These are phyloP conservation scores for Shiraia sp. DNA, from an alignment of 2,329 filamentous ascomycete species.

Conservation along the genomic window DNA sequence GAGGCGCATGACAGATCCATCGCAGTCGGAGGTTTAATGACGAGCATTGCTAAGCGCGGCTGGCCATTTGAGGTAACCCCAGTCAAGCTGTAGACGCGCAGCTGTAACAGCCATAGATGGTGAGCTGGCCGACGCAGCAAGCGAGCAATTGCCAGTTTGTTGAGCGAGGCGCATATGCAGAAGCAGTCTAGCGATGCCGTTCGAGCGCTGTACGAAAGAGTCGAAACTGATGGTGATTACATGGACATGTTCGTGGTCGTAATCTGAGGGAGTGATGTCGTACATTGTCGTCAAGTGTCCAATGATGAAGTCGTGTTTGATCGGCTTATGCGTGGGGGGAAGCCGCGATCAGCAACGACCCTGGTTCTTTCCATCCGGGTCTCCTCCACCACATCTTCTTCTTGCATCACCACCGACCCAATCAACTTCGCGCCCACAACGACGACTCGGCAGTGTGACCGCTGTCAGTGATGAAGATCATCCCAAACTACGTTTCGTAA, in stretches of 20 bases:
- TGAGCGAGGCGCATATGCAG: not conserved
- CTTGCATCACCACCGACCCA: not conserved
- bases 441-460: no score
- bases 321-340: slow-evolving; percentile 4
- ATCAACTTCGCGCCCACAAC: no score
- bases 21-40: not conserved
- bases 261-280: not conserved
- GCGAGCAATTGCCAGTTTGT: no score
- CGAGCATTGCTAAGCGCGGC: not conserved
- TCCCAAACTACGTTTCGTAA: no score
- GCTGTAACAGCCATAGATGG: slow-evolving; percentile 3
- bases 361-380: slow-evolving; percentile 1
- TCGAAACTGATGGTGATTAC: no score
- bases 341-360: slow-evolving; percentile 3
- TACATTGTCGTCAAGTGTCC: not conserved
- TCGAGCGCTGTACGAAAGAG: no score
- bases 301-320: not conserved
- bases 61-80: slow-evolving; percentile 3
- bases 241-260: not conserved
- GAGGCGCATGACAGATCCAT: slow-evolving; percentile 1
- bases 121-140: no score
- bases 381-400: slow-evolving; percentile 2
- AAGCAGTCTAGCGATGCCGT: no score
- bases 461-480: no score
- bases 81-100: slow-evolving; percentile 3